These are phyloP conservation scores for Gossypium turneri DNA, from an alignment of 345 rosid genomes.

Conservation along the genomic window DNA sequence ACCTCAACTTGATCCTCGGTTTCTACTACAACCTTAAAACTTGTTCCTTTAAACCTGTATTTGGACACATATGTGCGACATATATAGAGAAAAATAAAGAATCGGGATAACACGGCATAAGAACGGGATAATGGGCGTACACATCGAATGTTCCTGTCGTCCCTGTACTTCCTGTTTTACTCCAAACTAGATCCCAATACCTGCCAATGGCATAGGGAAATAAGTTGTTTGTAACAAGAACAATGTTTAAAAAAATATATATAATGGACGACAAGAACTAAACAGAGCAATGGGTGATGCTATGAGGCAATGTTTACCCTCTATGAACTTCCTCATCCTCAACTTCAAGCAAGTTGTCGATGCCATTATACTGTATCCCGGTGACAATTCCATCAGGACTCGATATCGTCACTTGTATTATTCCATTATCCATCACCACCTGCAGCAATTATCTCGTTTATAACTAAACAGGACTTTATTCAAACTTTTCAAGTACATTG, in stretches of 20 bases:
- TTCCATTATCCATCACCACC: constrained; percentile 56
- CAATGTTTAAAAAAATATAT: neutral
- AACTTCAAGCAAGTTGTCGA: constrained; percentile 49
- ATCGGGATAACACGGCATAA: neutral
- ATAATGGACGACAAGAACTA: neutral
- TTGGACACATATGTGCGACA: neutral
- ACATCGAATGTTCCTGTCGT: constrained; percentile 46
- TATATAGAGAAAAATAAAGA: neutral
- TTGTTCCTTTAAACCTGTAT: constrained; percentile 41
- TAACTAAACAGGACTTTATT: neutral
- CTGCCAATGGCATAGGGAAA: constrained; percentile 19
- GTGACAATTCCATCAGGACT: constrained; percentile 49
- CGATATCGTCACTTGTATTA: constrained; percentile 37
- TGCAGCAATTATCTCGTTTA: constrained; percentile 7
- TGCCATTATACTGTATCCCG: constrained; percentile 40
- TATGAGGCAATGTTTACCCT: constrained; percentile 34
- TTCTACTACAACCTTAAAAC: constrained; percentile 39
- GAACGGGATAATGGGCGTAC: constrained; percentile 26
- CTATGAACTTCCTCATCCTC: constrained; percentile 41
- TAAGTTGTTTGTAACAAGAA: neutral
- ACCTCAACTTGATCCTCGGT: constrained; percentile 58
- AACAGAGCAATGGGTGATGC: neutral
- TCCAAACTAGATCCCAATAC: constrained; percentile 57
- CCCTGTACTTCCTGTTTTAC: constrained; percentile 39
- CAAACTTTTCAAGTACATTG: neutral